Evolutionary conservation across 257 asterid genomes (phyloP).

Genomic region (Ballota nigra): DNA sequence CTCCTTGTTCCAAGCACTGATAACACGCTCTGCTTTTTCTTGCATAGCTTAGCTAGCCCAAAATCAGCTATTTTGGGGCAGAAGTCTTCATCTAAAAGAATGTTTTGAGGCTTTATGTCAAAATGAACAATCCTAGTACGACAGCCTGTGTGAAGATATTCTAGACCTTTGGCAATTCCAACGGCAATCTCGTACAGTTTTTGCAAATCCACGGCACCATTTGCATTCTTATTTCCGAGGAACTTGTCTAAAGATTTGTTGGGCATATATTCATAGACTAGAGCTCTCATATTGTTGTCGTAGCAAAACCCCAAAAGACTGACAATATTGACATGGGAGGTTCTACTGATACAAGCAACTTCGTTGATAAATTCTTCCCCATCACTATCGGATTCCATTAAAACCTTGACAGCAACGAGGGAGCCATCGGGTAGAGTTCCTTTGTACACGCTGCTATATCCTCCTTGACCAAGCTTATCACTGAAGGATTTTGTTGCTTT

Average conservation of each 20-base stretch:
- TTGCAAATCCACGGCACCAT: constrained; percentile 24
- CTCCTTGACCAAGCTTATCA: constrained; percentile 39
- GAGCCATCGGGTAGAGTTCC: not conserved
- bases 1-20: constrained; percentile 41
- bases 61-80: constrained; percentile 53
- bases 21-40: constrained; percentile 38
- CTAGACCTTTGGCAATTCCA: constrained; percentile 52
- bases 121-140: constrained; percentile 59
- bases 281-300: constrained; percentile 5
- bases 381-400: not conserved
- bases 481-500: constrained; percentile 32
- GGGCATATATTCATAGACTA: constrained; percentile 24
- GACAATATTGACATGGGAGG: constrained; percentile 18
- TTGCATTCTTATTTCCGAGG: not conserved
- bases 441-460: not conserved
- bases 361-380: constrained; percentile 19
- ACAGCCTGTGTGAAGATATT: constrained; percentile 61
- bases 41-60: constrained; percentile 45
- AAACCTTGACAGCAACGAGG: not conserved
- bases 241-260: constrained; percentile 44
- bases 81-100: constrained; percentile 50
- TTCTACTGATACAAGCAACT: constrained; percentile 9
- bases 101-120: constrained; percentile 68
- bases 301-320: constrained; percentile 17
- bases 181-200: constrained; percentile 33